These are phyloP conservation scores for Lactarius akahatsu DNA, from an alignment of 768 basidiomycete genomes.

Conservation along the genomic window DNA sequence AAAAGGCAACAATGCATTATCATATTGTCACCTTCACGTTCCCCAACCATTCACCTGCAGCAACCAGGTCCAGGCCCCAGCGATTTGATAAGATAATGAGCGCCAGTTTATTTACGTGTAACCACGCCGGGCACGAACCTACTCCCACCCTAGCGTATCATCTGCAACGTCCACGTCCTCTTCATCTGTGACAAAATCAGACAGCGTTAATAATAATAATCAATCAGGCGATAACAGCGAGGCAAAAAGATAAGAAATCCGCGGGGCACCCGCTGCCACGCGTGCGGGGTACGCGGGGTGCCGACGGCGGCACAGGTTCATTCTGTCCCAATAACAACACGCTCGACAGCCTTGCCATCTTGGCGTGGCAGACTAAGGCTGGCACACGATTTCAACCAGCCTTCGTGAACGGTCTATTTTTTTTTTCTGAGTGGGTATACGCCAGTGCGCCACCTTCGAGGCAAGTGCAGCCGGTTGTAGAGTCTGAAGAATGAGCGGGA, in stretches of 20 bases:
- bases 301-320: slow-evolving; percentile 7
- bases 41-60: slow-evolving; percentile 14
- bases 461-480: slow-evolving; percentile 12
- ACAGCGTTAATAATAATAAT: slow-evolving; percentile 12
- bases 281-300: slow-evolving; percentile 25
- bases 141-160: slow-evolving; percentile 27
- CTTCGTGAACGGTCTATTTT: slow-evolving; percentile 6
- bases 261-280: slow-evolving; percentile 22
- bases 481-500: neutral
- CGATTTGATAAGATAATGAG: slow-evolving; percentile 28
- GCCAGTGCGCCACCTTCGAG: slow-evolving; percentile 1
- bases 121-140: slow-evolving; percentile 13
- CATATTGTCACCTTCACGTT: slow-evolving; percentile 18
- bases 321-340: slow-evolving; percentile 11
- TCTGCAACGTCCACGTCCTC: slow-evolving; percentile 25
- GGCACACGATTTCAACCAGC: slow-evolving; percentile 4
- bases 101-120: slow-evolving; percentile 27
- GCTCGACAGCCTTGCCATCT: slow-evolving; percentile 23
- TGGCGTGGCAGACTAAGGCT: slow-evolving; percentile 21
- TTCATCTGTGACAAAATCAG: slow-evolving; percentile 22
- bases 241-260: slow-evolving; percentile 5
- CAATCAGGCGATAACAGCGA: slow-evolving; percentile 17
- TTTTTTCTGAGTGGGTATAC: neutral
- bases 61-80: slow-evolving; percentile 14
- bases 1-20: slow-evolving; percentile 6